Conservation (phyloP, 169 alveolate species). For the Cryptosporidium sp. region DNA sequence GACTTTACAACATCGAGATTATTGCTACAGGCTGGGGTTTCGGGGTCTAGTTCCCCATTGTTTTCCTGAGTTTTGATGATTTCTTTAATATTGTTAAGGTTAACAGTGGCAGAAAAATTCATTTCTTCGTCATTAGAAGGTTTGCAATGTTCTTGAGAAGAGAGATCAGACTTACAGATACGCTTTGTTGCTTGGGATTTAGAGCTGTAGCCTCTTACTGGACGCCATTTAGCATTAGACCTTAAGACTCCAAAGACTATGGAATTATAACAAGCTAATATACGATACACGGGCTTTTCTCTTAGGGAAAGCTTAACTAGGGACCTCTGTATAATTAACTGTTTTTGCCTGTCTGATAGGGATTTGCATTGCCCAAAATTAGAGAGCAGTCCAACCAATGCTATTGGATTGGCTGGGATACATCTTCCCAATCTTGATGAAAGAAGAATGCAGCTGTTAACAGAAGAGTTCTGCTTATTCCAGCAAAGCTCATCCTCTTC, state of each 20-base stretch:
- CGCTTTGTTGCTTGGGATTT: neutral
- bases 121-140: neutral
- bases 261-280: slow-evolving; percentile 29
- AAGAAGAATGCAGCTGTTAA: slow-evolving; percentile 26
- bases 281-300: slow-evolving; percentile 68
- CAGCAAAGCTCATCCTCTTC: slow-evolving; percentile 21
- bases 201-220: neutral
- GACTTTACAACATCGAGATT: neutral
- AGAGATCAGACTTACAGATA: neutral
- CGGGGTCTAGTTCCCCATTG: neutral
- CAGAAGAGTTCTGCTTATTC: slow-evolving; percentile 19
- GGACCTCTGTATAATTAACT: slow-evolving; percentile 44
- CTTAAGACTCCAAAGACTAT: slow-evolving; percentile 62
- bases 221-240: slow-evolving; percentile 65
- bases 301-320: slow-evolving; percentile 48
- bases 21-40: neutral
- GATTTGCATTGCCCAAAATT: slow-evolving; percentile 17
- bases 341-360: slow-evolving; percentile 7
- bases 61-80: neutral
- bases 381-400: slow-evolving; percentile 51
- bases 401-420: slow-evolving; percentile 74
- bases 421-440: slow-evolving; percentile 49
- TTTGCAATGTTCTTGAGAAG: neutral
- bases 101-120: slow-evolving; percentile 31
- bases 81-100: neutral